These are phyloP conservation scores for Vanderwaltozyma yarrowii DNA, from an alignment of 805 yeast genomes.

Conservation along the genomic window DNA sequence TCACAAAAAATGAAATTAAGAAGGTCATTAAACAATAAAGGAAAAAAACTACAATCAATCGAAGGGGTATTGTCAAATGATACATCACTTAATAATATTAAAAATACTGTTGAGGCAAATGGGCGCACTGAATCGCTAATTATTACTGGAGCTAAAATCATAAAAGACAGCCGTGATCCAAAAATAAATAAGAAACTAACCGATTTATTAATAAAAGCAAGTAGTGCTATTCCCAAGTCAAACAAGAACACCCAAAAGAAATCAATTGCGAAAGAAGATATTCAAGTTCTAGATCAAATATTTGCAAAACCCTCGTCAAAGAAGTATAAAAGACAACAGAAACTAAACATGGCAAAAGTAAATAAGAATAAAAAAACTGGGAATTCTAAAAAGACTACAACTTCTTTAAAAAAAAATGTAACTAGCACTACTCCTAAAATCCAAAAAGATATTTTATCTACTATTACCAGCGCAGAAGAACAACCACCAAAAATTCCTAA, in stretches of 20 bases:
- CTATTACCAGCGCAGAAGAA: no score
- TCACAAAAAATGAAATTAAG: conserved; percentile 1
- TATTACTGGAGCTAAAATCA: not conserved
- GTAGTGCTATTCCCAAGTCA: conserved; percentile 3
- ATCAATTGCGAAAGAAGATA: conserved; percentile 11
- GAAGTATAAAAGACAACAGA: conserved; percentile 9
- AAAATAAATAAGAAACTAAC: not conserved
- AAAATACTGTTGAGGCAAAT: no score
- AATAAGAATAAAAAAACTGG: not conserved
- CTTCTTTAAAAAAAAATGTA: not conserved
- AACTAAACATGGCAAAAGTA: conserved; percentile 11
- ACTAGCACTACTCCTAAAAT: no score
- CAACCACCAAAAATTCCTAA: no score
- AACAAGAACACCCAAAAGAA: not conserved
- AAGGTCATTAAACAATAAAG: not conserved
- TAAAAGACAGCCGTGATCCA: not conserved
- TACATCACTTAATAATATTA: no score
- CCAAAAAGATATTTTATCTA: no score
- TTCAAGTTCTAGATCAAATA: conserved; percentile 17
- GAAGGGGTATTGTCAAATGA: not conserved
- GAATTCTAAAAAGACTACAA: not conserved
- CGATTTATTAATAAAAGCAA: conserved; percentile 1
- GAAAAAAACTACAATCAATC: no score
- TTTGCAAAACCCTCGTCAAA: conserved; percentile 7
- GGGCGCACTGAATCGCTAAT: not conserved